A percentile compares a stretch with the other conserved stretches of the same genome.
Evolutionary conservation across 352 stramenopile genomes (phyloP).

Genomic region (Blastocystis sp.): DNA sequence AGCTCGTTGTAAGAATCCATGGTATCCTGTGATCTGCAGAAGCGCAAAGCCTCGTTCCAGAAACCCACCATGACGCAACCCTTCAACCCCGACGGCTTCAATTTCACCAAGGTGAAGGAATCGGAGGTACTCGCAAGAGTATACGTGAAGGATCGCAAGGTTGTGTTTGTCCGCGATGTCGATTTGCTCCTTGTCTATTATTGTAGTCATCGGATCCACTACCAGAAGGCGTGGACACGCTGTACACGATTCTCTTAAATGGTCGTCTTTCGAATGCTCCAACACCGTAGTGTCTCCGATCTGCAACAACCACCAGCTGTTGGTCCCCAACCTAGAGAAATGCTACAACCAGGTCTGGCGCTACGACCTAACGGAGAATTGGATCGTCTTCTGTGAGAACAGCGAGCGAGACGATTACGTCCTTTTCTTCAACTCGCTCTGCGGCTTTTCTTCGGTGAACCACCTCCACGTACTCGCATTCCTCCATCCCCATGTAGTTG

Average conservation of each 20-base stretch:
- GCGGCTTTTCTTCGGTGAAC: conserved; percentile 48
- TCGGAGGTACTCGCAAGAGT: background rate
- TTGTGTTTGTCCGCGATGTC: background rate
- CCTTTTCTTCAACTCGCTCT: conserved; percentile 44
- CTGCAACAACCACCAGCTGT: conserved; percentile 48
- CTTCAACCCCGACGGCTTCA: conserved; percentile 18
- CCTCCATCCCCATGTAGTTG: background rate
- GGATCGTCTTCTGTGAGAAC: background rate
- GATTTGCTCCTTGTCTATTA: background rate
- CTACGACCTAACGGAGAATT: background rate
- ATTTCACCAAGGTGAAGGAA: conserved; percentile 38
- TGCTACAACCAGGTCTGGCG: conserved; percentile 39
- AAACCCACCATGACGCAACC: background rate
- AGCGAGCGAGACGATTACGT: conserved; percentile 37
- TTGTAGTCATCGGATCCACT: background rate
- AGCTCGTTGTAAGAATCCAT: background rate
- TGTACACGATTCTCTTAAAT: conserved; percentile 43
- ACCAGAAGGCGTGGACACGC: background rate
- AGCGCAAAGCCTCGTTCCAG: conserved; percentile 19
- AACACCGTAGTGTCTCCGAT: conserved; percentile 18
- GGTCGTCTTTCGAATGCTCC: background rate
- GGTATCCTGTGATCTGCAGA: background rate
- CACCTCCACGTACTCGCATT: conserved; percentile 1
- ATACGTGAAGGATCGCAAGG: conserved; percentile 14
- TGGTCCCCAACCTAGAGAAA: conserved; percentile 24